Evolutionary conservation across 805 yeast genomes (phyloP).

Genomic region (Candida boleticola): DNA sequence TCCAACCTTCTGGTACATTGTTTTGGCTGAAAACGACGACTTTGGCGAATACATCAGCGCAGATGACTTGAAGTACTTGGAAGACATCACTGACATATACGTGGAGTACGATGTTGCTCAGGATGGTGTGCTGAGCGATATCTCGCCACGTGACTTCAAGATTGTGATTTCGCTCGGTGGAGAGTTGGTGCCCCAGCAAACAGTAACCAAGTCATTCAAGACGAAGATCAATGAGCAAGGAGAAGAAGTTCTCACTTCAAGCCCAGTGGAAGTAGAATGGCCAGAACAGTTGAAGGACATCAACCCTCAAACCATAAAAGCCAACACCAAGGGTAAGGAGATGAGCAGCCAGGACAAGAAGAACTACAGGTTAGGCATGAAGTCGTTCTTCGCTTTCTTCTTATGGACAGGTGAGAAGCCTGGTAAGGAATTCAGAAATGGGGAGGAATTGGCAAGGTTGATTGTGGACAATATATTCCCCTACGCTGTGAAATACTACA

Average conservation of each 20-base stretch:
- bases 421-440: conserved; percentile 74
- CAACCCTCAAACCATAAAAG: conserved; percentile 52
- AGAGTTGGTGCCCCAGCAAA: conserved; percentile 54
- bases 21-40: conserved; percentile 78
- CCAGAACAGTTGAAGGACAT: conserved; percentile 58
- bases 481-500: conserved; percentile 77
- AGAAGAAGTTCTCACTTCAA: conserved; percentile 54
- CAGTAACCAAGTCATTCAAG: conserved; percentile 58
- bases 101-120: conserved; percentile 51
- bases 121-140: conserved; percentile 15
- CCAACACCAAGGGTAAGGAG: conserved; percentile 28
- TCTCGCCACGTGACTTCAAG: conserved; percentile 54
- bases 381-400: conserved; percentile 85
- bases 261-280: conserved; percentile 60
- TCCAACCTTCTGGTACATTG: conserved; percentile 86
- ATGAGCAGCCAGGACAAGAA: conserved; percentile 54
- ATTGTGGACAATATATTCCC: conserved; percentile 82
- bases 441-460: conserved; percentile 72
- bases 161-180: conserved; percentile 55
- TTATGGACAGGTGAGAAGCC: conserved; percentile 78
- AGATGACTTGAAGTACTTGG: conserved; percentile 76
- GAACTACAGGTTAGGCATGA: conserved; percentile 68
- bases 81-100: conserved; percentile 59
- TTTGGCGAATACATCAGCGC: conserved; percentile 76
- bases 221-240: conserved; percentile 46